These are phyloP conservation scores for Heimioporus sp. DNA, from an alignment of 768 basidiomycete species.

Conservation along the genomic window DNA sequence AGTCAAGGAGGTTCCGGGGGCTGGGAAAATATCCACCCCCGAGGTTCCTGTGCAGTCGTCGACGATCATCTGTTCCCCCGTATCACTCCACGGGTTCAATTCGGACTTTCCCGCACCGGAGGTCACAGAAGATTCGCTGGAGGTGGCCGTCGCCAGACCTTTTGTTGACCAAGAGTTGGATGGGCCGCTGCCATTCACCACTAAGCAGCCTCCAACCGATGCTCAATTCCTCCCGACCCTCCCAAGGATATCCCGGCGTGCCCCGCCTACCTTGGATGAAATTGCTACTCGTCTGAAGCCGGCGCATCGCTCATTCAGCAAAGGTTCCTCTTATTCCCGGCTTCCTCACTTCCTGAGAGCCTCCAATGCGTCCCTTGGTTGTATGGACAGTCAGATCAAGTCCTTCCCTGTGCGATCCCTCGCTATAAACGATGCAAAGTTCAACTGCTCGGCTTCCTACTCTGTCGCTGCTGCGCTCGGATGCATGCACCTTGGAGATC, in stretches of 20 bases:
- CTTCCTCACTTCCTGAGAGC: conserved; percentile 34
- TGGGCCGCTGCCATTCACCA: conserved; percentile 34
- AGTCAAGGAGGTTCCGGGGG: conserved; percentile 63
- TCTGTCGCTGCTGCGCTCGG: conserved; percentile 9
- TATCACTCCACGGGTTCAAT: conserved; percentile 65
- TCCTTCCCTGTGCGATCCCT: conserved; percentile 38
- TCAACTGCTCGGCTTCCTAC: neutral
- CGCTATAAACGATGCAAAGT: conserved; percentile 7
- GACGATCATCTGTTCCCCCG: conserved; percentile 62
- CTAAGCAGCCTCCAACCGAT: neutral
- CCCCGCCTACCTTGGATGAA: conserved; percentile 71
- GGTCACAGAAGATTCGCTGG: conserved; percentile 30
- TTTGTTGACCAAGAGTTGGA: conserved; percentile 39
- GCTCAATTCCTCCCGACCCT: neutral
- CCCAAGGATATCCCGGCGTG: conserved; percentile 16
- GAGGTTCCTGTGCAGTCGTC: conserved; percentile 72
- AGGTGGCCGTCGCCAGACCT: neutral
- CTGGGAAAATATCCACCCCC: conserved; percentile 53
- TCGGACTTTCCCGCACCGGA: conserved; percentile 64
- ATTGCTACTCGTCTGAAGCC: conserved; percentile 60
- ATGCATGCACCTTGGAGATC: conserved; percentile 40
- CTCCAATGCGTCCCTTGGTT: conserved; percentile 8
- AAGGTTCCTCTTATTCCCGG: conserved; percentile 21
- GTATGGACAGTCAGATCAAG: conserved; percentile 22
- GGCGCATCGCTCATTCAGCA: conserved; percentile 17